These are phyloP conservation scores for Lentinula raphanica DNA, from an alignment of 768 basidiomycete genomes.

Conservation along the genomic window DNA sequence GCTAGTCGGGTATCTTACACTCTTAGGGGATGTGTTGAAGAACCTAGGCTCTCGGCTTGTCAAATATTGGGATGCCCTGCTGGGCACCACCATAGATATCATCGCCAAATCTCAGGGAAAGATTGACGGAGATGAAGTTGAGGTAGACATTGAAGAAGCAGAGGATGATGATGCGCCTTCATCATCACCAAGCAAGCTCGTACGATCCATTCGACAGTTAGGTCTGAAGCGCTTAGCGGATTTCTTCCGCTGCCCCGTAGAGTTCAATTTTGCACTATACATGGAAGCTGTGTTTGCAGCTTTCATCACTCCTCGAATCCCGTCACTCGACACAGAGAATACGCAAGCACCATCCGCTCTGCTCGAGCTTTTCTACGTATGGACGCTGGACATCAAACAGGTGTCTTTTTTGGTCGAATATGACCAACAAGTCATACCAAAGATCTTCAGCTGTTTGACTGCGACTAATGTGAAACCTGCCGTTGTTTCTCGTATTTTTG, in stretches of 20 bases:
- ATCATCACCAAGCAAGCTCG: constrained; percentile 31
- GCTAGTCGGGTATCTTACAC: constrained; percentile 76
- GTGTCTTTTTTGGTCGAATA: constrained; percentile 63
- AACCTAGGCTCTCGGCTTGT: constrained; percentile 72
- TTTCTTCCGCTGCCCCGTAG: constrained; percentile 73
- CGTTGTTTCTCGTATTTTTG: constrained; percentile 77
- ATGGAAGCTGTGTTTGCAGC: constrained; percentile 59
- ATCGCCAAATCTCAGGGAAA: constrained; percentile 58
- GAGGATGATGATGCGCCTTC: constrained; percentile 23
- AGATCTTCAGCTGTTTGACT: constrained; percentile 76
- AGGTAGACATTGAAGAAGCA: constrained; percentile 31
- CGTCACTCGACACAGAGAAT: constrained; percentile 73
- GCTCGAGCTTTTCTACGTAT: constrained; percentile 77
- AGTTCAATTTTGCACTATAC: constrained; percentile 73
- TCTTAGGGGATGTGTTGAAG: constrained; percentile 81
- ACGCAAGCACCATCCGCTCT: constrained; percentile 87
- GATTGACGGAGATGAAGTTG: constrained; percentile 36
- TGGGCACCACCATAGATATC: constrained; percentile 65
- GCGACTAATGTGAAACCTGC: constrained; percentile 82
- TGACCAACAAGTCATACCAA: constrained; percentile 63
- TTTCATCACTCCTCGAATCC: constrained; percentile 80
- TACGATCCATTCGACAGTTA: constrained; percentile 70
- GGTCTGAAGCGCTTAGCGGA: constrained; percentile 84
- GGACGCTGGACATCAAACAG: constrained; percentile 58
- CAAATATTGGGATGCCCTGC: constrained; percentile 67